Percentiles rank a stretch among this genome's conserved stretches.
phyloP scores from a whole-genome alignment of 768 basidiomycete species.

The Galerina sulciceps region DNA sequence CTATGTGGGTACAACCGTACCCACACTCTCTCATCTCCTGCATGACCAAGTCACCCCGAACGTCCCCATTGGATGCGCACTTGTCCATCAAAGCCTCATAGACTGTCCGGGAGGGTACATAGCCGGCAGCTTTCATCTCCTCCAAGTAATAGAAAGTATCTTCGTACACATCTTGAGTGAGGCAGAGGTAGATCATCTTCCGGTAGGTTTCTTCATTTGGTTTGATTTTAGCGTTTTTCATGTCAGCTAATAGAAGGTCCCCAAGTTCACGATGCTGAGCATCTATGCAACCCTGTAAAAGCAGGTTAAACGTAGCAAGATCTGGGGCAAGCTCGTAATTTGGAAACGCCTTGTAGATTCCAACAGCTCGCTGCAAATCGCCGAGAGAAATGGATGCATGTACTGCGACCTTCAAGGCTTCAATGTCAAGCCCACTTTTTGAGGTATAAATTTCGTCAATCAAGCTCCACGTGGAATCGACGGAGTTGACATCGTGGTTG shows the following conservation, averaged over 20 bases:
- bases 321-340: conserved; percentile 62
- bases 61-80: conserved; percentile 60
- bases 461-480: conserved; percentile 69
- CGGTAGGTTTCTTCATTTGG: conserved; percentile 69
- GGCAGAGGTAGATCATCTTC: conserved; percentile 67
- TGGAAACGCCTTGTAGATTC: conserved; percentile 67
- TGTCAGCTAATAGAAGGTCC: conserved; percentile 66
- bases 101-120: conserved; percentile 54
- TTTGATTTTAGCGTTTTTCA: conserved; percentile 58
- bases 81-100: conserved; percentile 66
- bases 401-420: conserved; percentile 69
- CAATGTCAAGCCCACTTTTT: conserved; percentile 55
- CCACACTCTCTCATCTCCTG: conserved; percentile 74
- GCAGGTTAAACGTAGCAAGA: conserved; percentile 67
- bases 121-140: conserved; percentile 74
- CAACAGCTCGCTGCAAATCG: conserved; percentile 79
- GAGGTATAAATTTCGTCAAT: conserved; percentile 64
- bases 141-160: conserved; percentile 90
- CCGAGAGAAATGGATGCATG: conserved; percentile 61
- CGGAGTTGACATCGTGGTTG: conserved; percentile 45
- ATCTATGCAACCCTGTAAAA: conserved; percentile 67
- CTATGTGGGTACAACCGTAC: conserved; percentile 35
- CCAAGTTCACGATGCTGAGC: conserved; percentile 69
- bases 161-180: conserved; percentile 76
- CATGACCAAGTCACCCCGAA: conserved; percentile 64